These are phyloP conservation scores for Arabis alpina DNA, from an alignment of 345 rosid genomes.

Conservation along the genomic window DNA sequence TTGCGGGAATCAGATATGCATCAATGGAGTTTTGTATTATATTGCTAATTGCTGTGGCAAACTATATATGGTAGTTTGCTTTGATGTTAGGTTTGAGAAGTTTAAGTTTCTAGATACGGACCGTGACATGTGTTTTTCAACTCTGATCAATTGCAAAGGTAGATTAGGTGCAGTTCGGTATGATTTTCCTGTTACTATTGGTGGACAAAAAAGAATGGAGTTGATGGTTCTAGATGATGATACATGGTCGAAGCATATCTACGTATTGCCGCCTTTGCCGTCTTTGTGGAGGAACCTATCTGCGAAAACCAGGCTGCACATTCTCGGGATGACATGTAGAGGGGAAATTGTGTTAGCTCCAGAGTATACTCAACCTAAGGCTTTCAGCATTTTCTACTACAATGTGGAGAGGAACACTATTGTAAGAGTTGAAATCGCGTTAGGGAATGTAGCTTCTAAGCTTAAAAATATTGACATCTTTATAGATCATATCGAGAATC, in stretches of 20 bases:
- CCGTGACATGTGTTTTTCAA: not conserved
- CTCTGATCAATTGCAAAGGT: not conserved
- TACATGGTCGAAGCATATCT: not conserved
- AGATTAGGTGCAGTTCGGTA: not conserved
- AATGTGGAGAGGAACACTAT: not conserved
- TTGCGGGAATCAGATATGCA: not conserved
- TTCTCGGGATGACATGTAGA: not conserved
- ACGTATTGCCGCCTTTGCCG: not conserved
- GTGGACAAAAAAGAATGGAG: not conserved
- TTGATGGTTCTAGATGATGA: not conserved
- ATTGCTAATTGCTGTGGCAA: not conserved
- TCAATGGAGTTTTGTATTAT: slow-evolving; percentile 1
- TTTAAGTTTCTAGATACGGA: not conserved
- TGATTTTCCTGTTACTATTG: no score
- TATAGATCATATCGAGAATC: not conserved
- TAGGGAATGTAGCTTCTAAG: not conserved
- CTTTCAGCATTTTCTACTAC: not conserved
- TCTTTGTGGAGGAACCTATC: not conserved
- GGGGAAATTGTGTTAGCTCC: not conserved
- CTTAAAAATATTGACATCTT: not conserved
- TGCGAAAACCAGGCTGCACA: not conserved
- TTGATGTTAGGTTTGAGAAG: not conserved
- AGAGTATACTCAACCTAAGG: no score
- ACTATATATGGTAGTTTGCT: not conserved
- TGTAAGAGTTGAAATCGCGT: not conserved